These are phyloP conservation scores for Kregervanrija delftensis DNA, from an alignment of 805 yeast genomes.

Conservation along the genomic window DNA sequence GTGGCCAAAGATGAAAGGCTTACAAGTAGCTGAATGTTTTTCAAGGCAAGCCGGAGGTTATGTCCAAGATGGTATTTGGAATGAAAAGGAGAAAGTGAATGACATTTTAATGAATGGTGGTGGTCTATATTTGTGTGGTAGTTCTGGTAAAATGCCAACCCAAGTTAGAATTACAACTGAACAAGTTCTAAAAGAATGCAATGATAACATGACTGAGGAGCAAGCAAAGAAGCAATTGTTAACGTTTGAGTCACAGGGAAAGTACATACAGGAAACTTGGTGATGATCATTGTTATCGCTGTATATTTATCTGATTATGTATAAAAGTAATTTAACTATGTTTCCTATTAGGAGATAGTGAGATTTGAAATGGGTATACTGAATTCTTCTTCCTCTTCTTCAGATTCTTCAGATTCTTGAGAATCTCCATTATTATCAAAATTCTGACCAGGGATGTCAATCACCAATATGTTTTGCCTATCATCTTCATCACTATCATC, in stretches of 20 bases:
- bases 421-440: constrained; percentile 2
- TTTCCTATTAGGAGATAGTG: too few relatives aligned
- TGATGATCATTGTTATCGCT: constrained; percentile 19
- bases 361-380: too few relatives aligned
- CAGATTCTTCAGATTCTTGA: constrained; percentile 5
- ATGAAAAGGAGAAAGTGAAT: constrained; percentile 40
- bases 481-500: constrained; percentile 12
- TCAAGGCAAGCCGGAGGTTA: constrained; percentile 57
- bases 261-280: constrained; percentile 90
- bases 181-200: constrained; percentile 46
- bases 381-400: constrained; percentile 6
- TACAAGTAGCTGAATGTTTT: constrained; percentile 33
- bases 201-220: constrained; percentile 30
- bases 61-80: constrained; percentile 70
- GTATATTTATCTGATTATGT: too few relatives aligned
- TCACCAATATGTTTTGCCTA: constrained; percentile 7
- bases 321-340: too few relatives aligned
- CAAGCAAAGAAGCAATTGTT: constrained; percentile 46
- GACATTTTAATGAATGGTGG: constrained; percentile 53
- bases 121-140: constrained; percentile 77
- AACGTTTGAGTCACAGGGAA: constrained; percentile 53
- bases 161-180: constrained; percentile 70
- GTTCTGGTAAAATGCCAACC: constrained; percentile 90
- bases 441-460: constrained; percentile 10
- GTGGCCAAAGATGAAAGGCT: constrained; percentile 35